A percentile compares a stretch with the other conserved stretches of the same genome.
These are phyloP conservation scores for Amylocarpus encephaloides DNA, from an alignment of 2,329 filamentous ascomycete species.

Conservation along the genomic window DNA sequence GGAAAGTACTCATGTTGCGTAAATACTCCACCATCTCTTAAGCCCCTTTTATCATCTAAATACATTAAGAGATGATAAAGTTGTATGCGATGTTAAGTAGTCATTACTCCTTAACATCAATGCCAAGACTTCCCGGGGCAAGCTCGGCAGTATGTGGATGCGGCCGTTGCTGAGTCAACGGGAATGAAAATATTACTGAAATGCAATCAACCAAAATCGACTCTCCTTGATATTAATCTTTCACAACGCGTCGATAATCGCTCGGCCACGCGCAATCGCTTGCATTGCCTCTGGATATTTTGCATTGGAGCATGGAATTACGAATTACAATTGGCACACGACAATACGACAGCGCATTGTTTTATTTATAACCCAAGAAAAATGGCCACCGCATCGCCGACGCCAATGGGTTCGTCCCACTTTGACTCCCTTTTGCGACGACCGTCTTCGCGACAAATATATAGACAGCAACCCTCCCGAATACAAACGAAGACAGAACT, in stretches of 20 bases:
- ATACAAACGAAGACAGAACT: conserved; percentile 28
- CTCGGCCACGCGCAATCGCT: conserved; percentile 24
- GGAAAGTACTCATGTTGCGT: too few species aligned
- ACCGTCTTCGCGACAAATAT: conserved; percentile 46
- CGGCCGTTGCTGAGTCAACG: background rate
- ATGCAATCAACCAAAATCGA: background rate
- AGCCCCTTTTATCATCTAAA: too few species aligned
- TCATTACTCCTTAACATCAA: background rate
- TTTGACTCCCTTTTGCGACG: conserved; percentile 43
- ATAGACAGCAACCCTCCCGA: conserved; percentile 45
- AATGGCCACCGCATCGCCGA: conserved; percentile 51
- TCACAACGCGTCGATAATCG: conserved; percentile 23
- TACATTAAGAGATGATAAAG: too few species aligned
- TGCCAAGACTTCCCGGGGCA: too few species aligned
- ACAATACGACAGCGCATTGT: conserved; percentile 8
- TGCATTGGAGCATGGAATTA: conserved; percentile 24
- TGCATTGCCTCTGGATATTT: conserved; percentile 14
- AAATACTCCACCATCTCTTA: too few species aligned
- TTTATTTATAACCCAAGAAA: conserved; percentile 10
- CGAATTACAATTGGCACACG: conserved; percentile 14
- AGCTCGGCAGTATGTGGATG: too few species aligned
- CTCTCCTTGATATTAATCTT: background rate
- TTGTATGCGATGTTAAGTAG: too few species aligned
- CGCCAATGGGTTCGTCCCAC: conserved; percentile 45
- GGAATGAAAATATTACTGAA: background rate